Evolutionary conservation across 2,329 filamentous ascomycete genomes (phyloP), one percentile per base, ranked within the genome.

Genomic region (Coniella vitis): DNA sequence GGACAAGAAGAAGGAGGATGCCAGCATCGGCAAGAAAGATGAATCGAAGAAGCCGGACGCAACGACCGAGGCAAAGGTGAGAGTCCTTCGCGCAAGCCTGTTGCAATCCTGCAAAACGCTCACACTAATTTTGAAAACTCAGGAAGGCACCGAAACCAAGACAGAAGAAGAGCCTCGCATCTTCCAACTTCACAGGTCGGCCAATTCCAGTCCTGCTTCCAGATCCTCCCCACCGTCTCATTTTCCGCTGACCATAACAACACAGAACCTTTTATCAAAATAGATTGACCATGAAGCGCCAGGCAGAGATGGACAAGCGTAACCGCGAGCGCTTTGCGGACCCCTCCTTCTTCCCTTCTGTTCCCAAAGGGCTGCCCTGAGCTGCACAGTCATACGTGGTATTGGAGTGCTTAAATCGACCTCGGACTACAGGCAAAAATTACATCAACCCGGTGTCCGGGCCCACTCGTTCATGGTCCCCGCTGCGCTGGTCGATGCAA

Each of bases 261-360:
- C 39, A 44, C 60, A 93, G 88, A 58, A 78, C 81, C 21, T 95
- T 98, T 66, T 94, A 89, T 63, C 85, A 91, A 58, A 87, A 90
- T 70, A 82, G 93, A 14, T 64, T 95, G 44, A 82, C 89, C 63
- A 86, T 85, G 62, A 84, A 90, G 61, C 78, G 83, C 38, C 86
- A 87, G 63, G 78, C 79, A n/a, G 87, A 93, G 61, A 74, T 83
- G 47, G 86, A 89, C 10, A 94, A 83, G 66, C 76, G 86, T 45
- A 93, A 91, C 60, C 81, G 84, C 38, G 88, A 96, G 64, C 80
- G 89, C 38, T 66, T 95, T 52, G 84, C 80, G 54, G 85, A 90
- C 61, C 87, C 89, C 1, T 79, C 76, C 21, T 79, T 86, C 51
- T 97, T 97, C 61, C 93, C 93, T 1, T 86, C 87, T 37, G 89